A percentile compares a stretch with the other conserved stretches of the same genome.
Conservation (phyloP, 2,329 filamentous ascomycete species). For the Aspergillus tubingensis region DNA sequence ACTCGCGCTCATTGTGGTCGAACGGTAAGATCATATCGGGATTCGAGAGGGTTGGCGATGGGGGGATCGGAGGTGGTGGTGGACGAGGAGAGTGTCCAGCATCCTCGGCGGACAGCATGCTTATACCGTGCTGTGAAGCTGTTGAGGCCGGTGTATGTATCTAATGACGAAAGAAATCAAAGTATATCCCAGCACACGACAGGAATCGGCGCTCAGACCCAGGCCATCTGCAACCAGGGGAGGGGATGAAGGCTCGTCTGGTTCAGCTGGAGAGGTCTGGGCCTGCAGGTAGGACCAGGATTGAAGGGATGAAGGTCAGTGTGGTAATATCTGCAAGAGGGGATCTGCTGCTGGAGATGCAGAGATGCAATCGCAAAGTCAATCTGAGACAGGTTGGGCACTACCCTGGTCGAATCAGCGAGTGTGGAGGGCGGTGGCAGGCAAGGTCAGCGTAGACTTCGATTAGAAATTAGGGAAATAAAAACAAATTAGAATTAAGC, state of each 20-base stretch:
- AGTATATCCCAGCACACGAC: conserved; percentile 1
- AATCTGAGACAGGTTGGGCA: conserved; percentile 8
- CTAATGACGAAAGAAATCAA: too few species aligned
- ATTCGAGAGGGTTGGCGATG: conserved; percentile 85
- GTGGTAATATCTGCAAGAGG: conserved; percentile 3
- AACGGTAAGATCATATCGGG: conserved; percentile 92
- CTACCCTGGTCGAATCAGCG: background rate
- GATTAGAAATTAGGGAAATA: background rate
- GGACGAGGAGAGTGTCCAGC: conserved; percentile 14
- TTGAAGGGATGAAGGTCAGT: conserved; percentile 10
- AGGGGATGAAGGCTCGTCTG: background rate
- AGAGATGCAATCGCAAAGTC: conserved; percentile 12
- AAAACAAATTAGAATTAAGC: conserved; percentile 3
- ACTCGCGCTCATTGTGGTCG: conserved; percentile 56
- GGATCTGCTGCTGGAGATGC: background rate
- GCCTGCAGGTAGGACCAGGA: conserved; percentile 8
- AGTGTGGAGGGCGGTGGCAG: background rate
- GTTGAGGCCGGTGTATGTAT: background rate
- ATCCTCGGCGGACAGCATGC: conserved; percentile 20
- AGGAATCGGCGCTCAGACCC: conserved; percentile 7
- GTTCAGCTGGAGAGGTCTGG: conserved; percentile 1
- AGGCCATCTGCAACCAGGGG: conserved; percentile 12
- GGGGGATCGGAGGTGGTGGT: conserved; percentile 47
- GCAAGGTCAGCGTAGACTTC: background rate
- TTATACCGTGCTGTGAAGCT: conserved; percentile 6